Conservation (phyloP, 805 yeast species). For the Barnettozyma sucrosica region DNA sequence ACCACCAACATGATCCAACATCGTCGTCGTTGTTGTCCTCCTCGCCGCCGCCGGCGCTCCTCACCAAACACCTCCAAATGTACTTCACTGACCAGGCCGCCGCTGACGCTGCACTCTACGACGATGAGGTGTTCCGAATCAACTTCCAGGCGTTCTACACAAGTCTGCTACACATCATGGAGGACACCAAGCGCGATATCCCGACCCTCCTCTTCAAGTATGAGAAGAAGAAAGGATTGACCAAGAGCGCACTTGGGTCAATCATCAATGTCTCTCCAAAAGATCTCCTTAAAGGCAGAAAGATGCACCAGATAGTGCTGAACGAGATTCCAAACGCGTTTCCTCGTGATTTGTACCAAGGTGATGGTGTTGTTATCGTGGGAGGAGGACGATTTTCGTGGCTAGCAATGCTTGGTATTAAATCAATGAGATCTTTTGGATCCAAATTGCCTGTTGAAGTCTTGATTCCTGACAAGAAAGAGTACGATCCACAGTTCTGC, state of each 20-base stretch:
- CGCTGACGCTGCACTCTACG: neutral
- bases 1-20: neutral
- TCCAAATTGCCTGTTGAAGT: constrained; percentile 1
- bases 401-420: neutral
- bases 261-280: neutral
- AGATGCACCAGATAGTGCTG: neutral
- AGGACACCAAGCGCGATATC: neutral
- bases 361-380: constrained; percentile 1
- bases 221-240: neutral
- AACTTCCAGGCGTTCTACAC: neutral
- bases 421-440: neutral
- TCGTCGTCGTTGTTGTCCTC: neutral
- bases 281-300: neutral
- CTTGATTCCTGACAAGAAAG: neutral
- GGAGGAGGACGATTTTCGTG: constrained; percentile 1
- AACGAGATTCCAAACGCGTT: neutral
- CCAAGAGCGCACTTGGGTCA: neutral
- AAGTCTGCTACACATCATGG: neutral
- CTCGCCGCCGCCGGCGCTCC: neutral
- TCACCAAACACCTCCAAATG: neutral
- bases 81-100: neutral
- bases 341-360: constrained; percentile 1
- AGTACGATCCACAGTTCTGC: neutral
- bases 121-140: neutral
- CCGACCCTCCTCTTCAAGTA: neutral